Conservation (phyloP, 2,329 filamentous ascomycete genomes). For the Scedosporium boydii region DNA sequence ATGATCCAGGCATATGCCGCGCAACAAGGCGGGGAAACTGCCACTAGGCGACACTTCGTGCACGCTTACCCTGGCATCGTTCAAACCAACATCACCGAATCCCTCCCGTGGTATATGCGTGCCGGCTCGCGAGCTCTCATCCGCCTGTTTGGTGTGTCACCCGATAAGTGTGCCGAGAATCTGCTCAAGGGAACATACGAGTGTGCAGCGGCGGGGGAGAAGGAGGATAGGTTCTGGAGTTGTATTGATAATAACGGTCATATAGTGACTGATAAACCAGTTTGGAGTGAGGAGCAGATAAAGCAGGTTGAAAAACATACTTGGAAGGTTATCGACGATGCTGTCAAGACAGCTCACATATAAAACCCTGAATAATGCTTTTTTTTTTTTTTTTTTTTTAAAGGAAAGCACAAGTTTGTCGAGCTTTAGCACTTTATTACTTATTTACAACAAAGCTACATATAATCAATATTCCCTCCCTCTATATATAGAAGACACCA, state of each 20-base stretch:
- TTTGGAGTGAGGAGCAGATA: slow-evolving; percentile 18
- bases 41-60: slow-evolving; percentile 20
- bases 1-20: slow-evolving; percentile 24
- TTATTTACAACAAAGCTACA: too few relatives aligned
- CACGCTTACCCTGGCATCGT: slow-evolving; percentile 31
- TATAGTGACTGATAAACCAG: slow-evolving; percentile 15
- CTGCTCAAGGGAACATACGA: slow-evolving; percentile 16
- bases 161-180: slow-evolving; percentile 18
- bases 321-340: slow-evolving; percentile 19
- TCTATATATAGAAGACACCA: too few relatives aligned
- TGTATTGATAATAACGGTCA: slow-evolving; percentile 20
- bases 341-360: neutral
- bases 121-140: slow-evolving; percentile 7
- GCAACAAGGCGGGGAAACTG: slow-evolving; percentile 12
- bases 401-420: too few relatives aligned
- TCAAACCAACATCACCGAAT: slow-evolving; percentile 17
- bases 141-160: slow-evolving; percentile 14
- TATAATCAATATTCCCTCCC: too few relatives aligned
- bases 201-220: slow-evolving; percentile 8
- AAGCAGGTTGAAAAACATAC: slow-evolving; percentile 20
- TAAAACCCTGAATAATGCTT: too few relatives aligned
- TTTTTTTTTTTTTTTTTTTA: too few relatives aligned
- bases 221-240: slow-evolving; percentile 14
- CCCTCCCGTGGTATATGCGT: slow-evolving; percentile 22
- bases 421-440: too few relatives aligned